A percentile compares a stretch with the other conserved stretches of the same genome.
Conservation (phyloP, 2,329 filamentous ascomycete genomes). For the Setomelanomma holmii region DNA sequence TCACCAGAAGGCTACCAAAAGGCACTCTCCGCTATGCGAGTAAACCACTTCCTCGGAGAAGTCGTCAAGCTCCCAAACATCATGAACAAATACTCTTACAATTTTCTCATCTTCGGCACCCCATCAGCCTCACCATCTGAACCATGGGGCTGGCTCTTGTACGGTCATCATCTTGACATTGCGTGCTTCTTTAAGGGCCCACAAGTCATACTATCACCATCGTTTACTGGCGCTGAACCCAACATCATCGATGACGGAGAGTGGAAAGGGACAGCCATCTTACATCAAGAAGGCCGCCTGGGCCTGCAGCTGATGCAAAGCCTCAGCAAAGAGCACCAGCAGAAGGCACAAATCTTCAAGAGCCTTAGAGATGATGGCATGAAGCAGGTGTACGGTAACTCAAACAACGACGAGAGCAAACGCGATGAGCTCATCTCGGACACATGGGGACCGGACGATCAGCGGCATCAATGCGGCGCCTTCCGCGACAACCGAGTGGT, state of each 20-base stretch:
- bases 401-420: conserved; percentile 30
- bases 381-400: conserved; percentile 54
- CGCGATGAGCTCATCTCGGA: conserved; percentile 56
- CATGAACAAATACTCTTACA: conserved; percentile 79
- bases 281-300: conserved; percentile 68
- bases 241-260: conserved; percentile 73
- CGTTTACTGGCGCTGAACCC: conserved; percentile 82
- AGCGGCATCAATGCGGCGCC: conserved; percentile 78
- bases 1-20: conserved; percentile 76
- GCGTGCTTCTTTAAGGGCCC: conserved; percentile 70
- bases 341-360: conserved; percentile 64
- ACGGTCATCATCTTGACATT: conserved; percentile 80
- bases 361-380: conserved; percentile 69
- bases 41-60: conserved; percentile 77
- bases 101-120: conserved; percentile 73
- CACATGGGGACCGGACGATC: conserved; percentile 82
- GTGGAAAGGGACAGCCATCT: conserved; percentile 69
- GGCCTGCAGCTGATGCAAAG: conserved; percentile 75
- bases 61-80: conserved; percentile 67
- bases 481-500: conserved; percentile 80
- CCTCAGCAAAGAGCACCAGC: conserved; percentile 57
- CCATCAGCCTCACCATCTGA: conserved; percentile 58
- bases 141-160: conserved; percentile 77
- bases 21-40: conserved; percentile 72
- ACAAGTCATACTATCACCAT: conserved; percentile 74